These are phyloP conservation scores for Candida labiduridarum DNA, from an alignment of 1,139 yeast genomes.

Conservation along the genomic window DNA sequence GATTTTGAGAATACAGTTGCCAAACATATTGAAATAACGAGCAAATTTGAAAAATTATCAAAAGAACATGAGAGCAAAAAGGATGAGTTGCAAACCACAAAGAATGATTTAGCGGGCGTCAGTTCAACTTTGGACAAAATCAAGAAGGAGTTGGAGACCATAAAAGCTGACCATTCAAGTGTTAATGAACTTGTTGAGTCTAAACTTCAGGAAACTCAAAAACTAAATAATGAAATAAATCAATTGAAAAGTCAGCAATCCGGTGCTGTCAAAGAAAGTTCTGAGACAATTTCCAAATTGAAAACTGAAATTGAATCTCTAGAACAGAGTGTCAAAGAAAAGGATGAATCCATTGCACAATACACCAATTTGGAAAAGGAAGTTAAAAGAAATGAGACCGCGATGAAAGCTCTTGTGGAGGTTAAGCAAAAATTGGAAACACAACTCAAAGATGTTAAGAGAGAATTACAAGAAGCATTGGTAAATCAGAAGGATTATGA, in stretches of 20 bases:
- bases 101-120: conserved; percentile 3
- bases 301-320: conserved; percentile 6
- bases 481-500: conserved; percentile 1
- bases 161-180: conserved; percentile 2
- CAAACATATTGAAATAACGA: conserved; percentile 2
- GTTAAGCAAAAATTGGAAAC: background rate
- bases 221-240: conserved; percentile 24
- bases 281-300: conserved; percentile 3
- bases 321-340: conserved; percentile 3
- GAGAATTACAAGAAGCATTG: conserved; percentile 6
- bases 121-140: background rate
- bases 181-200: conserved; percentile 6
- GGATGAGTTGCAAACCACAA: background rate
- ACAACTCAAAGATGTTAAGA: conserved; percentile 3
- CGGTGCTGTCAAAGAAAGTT: background rate
- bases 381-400: background rate
- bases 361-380: background rate
- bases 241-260: conserved; percentile 5
- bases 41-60: conserved; percentile 7
- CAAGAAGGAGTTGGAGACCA: conserved; percentile 11
- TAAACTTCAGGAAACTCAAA: conserved; percentile 11
- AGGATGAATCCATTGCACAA: background rate
- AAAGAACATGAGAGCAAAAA: conserved; percentile 9
- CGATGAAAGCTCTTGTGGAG: background rate
- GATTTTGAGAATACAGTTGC: background rate